Percentiles rank a stretch among this genome's conserved stretches.
Evolutionary conservation across 768 basidiomycete genomes (phyloP).

Genomic region (Lenzites betulinus): DNA sequence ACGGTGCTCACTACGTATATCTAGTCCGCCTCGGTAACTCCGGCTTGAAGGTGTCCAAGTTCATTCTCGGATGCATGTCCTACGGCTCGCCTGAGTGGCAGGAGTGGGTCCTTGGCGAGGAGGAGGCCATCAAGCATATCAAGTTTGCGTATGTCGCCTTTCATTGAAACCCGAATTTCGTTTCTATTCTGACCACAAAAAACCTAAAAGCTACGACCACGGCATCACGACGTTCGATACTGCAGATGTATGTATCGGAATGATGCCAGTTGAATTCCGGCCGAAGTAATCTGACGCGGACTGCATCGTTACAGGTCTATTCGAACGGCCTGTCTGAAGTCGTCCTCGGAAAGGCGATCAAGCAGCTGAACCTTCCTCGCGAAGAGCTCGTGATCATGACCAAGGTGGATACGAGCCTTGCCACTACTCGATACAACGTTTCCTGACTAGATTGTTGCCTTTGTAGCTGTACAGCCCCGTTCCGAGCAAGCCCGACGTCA

Average conservation of each 20-base stretch:
- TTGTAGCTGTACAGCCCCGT: slow-evolving; percentile 16
- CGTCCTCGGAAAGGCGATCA: slow-evolving; percentile 50
- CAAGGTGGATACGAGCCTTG: no score
- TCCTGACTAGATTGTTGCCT: neutral
- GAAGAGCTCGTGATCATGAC: slow-evolving; percentile 55
- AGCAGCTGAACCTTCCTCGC: slow-evolving; percentile 44
- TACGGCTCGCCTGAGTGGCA: slow-evolving; percentile 37
- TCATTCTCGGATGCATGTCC: slow-evolving; percentile 39
- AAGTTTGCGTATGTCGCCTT: slow-evolving; percentile 41
- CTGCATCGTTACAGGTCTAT: slow-evolving; percentile 41
- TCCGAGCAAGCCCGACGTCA: neutral
- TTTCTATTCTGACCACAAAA: neutral
- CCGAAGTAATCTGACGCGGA: slow-evolving; percentile 37
- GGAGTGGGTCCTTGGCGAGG: slow-evolving; percentile 41
- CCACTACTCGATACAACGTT: no score
- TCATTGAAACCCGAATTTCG: neutral
- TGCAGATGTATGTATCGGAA: slow-evolving; percentile 34
- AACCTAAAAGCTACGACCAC: slow-evolving; percentile 36
- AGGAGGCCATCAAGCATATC: slow-evolving; percentile 41
- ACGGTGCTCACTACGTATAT: neutral
- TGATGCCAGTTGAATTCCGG: slow-evolving; percentile 32
- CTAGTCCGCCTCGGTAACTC: slow-evolving; percentile 34
- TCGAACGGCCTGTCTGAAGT: slow-evolving; percentile 43
- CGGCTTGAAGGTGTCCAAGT: slow-evolving; percentile 32
- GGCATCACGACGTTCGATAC: slow-evolving; percentile 46